Evolutionary conservation across 768 basidiomycete species (phyloP).

Genomic region (Trametes cubensis): DNA sequence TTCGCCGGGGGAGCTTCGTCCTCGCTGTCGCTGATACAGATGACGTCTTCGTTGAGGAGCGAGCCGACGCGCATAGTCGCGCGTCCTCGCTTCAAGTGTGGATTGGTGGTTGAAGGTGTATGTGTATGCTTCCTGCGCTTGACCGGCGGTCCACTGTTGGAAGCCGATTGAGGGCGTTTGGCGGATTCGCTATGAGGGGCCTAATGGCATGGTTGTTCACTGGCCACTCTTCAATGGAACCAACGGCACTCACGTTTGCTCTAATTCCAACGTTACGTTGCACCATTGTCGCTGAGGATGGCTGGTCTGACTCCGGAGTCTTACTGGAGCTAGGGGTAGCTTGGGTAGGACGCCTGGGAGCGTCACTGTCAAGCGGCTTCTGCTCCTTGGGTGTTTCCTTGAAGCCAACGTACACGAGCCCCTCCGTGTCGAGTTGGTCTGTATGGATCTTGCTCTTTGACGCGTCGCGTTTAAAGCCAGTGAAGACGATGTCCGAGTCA

Average conservation of each 20-base stretch:
- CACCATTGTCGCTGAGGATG: neutral
- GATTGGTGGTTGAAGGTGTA: conserved; percentile 1
- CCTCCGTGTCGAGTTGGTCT: neutral
- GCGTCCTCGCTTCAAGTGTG: neutral
- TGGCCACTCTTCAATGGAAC: neutral
- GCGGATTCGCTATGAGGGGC: neutral
- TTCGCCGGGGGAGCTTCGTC: conserved; percentile 1
- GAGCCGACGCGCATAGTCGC: neutral
- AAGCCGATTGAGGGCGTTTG: neutral
- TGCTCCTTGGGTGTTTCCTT: neutral
- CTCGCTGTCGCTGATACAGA: conserved; percentile 10
- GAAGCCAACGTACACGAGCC: conserved; percentile 9
- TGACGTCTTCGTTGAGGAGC: neutral
- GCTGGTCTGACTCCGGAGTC: neutral
- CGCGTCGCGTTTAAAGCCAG: conserved; percentile 7
- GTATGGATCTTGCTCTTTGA: neutral
- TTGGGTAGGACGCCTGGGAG: neutral
- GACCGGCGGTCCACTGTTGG: neutral
- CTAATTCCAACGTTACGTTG: neutral
- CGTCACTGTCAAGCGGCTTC: neutral
- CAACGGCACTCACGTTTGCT: neutral
- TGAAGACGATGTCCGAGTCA: conserved; percentile 9
- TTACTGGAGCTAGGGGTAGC: neutral
- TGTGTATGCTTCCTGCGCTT: conserved; percentile 5
- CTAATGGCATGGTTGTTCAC: neutral